These are phyloP conservation scores for Durio zibethinus DNA, from an alignment of 345 rosid species.

Conservation along the genomic window DNA sequence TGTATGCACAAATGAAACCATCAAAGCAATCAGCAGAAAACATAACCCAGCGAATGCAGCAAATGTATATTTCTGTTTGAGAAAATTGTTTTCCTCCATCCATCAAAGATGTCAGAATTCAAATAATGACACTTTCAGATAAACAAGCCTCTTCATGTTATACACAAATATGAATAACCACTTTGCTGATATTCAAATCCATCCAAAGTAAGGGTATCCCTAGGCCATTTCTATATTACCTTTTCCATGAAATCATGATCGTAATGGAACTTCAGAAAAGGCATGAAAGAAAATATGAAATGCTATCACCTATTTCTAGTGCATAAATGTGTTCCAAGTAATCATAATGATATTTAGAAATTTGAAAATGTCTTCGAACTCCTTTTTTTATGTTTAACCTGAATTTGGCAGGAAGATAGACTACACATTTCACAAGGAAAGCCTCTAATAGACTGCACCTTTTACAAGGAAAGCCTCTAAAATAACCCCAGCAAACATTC, in stretches of 20 bases:
- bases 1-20: slow-evolving; percentile 40
- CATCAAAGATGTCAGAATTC: background rate
- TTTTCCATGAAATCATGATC: background rate
- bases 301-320: background rate
- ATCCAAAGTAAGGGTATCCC: background rate
- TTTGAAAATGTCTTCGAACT: background rate
- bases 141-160: background rate
- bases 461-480: background rate
- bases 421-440: background rate
- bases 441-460: background rate
- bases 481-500: background rate
- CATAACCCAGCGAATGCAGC: background rate
- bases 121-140: background rate
- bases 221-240: background rate
- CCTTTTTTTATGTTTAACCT: background rate
- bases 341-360: background rate
- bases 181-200: background rate
- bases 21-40: slow-evolving; percentile 14
- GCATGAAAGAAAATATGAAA: background rate
- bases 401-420: background rate
- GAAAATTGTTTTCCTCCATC: background rate
- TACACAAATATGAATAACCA: background rate
- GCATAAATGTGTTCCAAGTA: background rate
- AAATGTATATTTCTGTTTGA: background rate
- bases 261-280: background rate